Evolutionary conservation across 2,329 filamentous ascomycete species (phyloP).

Genomic region (Ascomycota sp.): DNA sequence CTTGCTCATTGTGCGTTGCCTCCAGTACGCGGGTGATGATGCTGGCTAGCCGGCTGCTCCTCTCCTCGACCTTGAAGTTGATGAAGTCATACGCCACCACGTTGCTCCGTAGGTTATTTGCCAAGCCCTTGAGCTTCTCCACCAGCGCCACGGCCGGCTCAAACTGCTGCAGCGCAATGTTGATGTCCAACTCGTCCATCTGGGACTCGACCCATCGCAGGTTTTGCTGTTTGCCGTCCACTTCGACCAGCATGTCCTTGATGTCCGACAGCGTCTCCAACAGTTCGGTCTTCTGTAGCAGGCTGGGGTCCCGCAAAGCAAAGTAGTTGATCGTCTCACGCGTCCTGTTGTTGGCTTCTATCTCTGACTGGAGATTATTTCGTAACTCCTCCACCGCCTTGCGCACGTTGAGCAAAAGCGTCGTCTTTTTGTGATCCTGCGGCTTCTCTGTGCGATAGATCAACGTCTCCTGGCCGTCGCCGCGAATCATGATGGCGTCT

Average conservation of each 20-base stretch:
- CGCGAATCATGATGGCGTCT: conserved; percentile 77
- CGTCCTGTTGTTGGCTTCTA: conserved; percentile 68
- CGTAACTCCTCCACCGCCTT: conserved; percentile 85
- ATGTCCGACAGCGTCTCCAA: conserved; percentile 59
- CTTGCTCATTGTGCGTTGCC: conserved; percentile 55
- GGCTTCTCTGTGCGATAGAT: conserved; percentile 82
- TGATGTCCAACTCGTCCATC: conserved; percentile 89
- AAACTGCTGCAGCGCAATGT: conserved; percentile 78
- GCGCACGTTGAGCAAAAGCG: conserved; percentile 71
- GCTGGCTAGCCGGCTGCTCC: conserved; percentile 55
- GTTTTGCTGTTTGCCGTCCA: conserved; percentile 91
- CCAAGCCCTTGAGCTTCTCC: conserved; percentile 65
- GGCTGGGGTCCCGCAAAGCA: conserved; percentile 53
- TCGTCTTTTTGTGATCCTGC: conserved; percentile 57
- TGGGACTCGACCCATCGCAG: conserved; percentile 89
- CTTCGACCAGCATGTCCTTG: conserved; percentile 81
- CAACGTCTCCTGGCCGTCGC: conserved; percentile 72
- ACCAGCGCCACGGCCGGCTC: conserved; percentile 68
- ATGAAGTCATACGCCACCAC: conserved; percentile 80
- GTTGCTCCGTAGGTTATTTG: conserved; percentile 67
- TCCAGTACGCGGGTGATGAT: conserved; percentile 61
- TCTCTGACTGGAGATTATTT: conserved; percentile 66
- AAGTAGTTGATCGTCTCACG: conserved; percentile 76
- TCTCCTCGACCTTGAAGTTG: conserved; percentile 72
- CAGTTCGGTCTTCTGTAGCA: conserved; percentile 61